These are phyloP conservation scores for Laburnicola sp. DNA, from an alignment of 2,329 filamentous ascomycete species.

Conservation along the genomic window DNA sequence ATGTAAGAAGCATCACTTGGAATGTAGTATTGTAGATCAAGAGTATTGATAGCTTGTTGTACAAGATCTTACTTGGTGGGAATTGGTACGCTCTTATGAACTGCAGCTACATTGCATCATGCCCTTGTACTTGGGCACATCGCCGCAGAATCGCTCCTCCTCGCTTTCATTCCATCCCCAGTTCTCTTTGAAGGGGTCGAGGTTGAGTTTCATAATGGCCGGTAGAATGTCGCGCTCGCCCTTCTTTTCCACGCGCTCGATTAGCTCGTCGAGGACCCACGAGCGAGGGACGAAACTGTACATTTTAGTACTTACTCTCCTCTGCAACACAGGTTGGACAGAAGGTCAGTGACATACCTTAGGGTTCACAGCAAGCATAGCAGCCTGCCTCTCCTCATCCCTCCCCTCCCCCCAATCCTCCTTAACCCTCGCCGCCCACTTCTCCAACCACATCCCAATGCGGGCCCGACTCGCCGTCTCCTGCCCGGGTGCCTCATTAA, in stretches of 20 bases:
- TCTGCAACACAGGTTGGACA: neutral
- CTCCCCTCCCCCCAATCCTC: slow-evolving; percentile 72
- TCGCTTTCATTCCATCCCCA: slow-evolving; percentile 72
- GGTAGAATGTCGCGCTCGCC: slow-evolving; percentile 78
- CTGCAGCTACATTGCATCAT: slow-evolving; percentile 96
- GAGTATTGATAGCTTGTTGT: neutral
- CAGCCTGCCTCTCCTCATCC: slow-evolving; percentile 64
- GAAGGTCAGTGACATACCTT: slow-evolving; percentile 54
- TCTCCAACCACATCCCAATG: slow-evolving; percentile 78
- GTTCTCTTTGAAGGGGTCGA: slow-evolving; percentile 79
- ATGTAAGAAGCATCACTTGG: too few relatives aligned
- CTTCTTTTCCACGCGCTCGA: slow-evolving; percentile 82
- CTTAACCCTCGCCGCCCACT: slow-evolving; percentile 70
- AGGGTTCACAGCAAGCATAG: slow-evolving; percentile 87
- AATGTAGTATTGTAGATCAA: neutral
- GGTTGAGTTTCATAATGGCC: slow-evolving; percentile 77
- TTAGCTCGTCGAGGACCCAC: slow-evolving; percentile 93
- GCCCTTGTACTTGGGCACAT: slow-evolving; percentile 76
- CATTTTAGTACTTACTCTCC: slow-evolving; percentile 5
- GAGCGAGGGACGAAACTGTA: slow-evolving; percentile 80
- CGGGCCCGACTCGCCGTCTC: slow-evolving; percentile 67
- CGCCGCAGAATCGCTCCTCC: slow-evolving; percentile 80
- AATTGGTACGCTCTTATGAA: slow-evolving; percentile 52
- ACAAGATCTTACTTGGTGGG: neutral
- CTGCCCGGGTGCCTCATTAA: slow-evolving; percentile 58